Evolutionary conservation across 805 yeast species (phyloP), one percentile per base, ranked within the genome.

Genomic region (Pichia phayaonensis): DNA sequence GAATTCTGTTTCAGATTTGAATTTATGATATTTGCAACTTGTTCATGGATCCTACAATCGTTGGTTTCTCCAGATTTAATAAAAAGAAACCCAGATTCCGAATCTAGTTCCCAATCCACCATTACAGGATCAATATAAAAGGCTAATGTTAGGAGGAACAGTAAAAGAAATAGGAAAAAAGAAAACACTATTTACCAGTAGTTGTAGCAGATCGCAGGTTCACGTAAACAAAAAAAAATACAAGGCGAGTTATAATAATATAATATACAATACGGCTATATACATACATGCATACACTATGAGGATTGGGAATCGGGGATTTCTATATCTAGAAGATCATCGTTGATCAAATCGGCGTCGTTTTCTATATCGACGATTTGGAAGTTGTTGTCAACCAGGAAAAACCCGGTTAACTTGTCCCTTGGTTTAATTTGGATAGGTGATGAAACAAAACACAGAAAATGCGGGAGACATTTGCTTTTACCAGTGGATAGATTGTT

Each of bases 41-140:
- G 38, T 6, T 34, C 38, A 41, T 24, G 20, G 24, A 41, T 23
- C 26, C 31, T n/a, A 24, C 43, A 11, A 16, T 34, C n/a, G 16
- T 34, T 66, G 0, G 77, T 63, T 44, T 61, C 64, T 29, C 74
- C 60, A 3, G 72, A 55, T 0, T 78, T 78, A 1, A 77, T 59
- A 27, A 58, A 54, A 7, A 75, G 51, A 42, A 76, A 59, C 8
- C 46, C 50, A 7, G 38, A 34, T n/a, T 34, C 38, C 5, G 20
- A 11, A 34, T 34, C 38, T 10, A 34, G 38, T 34, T 34, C 38
- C n/a, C 16, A n/a, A 2, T 6, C n/a, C 2, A 34, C 6, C 38
- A 34, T 34, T 34, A 12, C 15, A n/a, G n/a, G n/a, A n/a, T n/a
- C n/a, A n/a, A n/a, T n/a, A n/a, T n/a, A n/a, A n/a, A n/a, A n/a